Conservation (phyloP, 192 early-diverging fungal genomes). For the Chytriomyces hyalinus region DNA sequence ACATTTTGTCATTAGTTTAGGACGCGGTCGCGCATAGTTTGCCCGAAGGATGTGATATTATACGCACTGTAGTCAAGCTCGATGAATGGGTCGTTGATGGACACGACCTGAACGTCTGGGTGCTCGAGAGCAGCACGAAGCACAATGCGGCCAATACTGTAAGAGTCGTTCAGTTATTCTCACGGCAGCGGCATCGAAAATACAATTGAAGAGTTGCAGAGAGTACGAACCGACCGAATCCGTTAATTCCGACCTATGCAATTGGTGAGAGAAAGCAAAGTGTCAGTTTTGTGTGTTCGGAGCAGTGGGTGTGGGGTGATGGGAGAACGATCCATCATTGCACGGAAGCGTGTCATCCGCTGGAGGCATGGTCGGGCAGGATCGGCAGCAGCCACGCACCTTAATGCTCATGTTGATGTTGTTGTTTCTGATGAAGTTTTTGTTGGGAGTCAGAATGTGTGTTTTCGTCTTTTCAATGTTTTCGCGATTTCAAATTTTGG, state of each 20-base stretch:
- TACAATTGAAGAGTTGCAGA: neutral
- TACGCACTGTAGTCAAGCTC: constrained; percentile 90
- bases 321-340: too few relatives aligned
- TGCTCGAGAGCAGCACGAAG: constrained; percentile 82
- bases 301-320: too few relatives aligned
- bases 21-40: neutral
- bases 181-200: neutral
- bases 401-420: too few relatives aligned
- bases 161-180: neutral
- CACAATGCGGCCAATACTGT: constrained; percentile 94
- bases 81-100: constrained; percentile 98
- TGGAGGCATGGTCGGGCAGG: too few relatives aligned
- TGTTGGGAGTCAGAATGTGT: too few relatives aligned
- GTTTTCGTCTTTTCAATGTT: too few relatives aligned
- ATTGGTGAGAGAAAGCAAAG: too few relatives aligned
- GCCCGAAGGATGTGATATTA: neutral
- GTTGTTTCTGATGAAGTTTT: too few relatives aligned
- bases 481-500: too few relatives aligned
- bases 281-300: too few relatives aligned
- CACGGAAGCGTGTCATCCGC: too few relatives aligned
- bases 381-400: too few relatives aligned
- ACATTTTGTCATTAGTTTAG: neutral
- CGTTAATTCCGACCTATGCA: constrained; percentile 58
- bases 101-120: constrained; percentile 72
- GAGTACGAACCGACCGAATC: constrained; percentile 75